Conservation (phyloP, 257 asterid species). For the Marsdenia floribunda region DNA sequence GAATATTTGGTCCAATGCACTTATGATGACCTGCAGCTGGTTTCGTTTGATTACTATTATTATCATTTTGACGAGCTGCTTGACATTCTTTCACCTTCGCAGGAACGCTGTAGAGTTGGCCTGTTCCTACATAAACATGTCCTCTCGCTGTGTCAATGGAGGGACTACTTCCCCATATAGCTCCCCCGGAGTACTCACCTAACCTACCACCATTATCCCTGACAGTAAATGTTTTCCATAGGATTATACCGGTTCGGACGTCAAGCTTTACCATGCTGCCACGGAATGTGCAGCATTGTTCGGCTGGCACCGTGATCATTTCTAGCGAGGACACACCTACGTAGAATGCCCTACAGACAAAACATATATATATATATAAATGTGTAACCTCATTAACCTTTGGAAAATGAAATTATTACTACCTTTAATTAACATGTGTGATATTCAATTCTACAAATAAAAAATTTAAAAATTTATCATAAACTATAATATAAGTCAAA, state of each 20-base stretch:
- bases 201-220: slow-evolving; percentile 45
- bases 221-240: slow-evolving; percentile 76
- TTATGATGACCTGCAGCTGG: slow-evolving; percentile 33
- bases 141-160: slow-evolving; percentile 41
- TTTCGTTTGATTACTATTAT: slow-evolving; percentile 34
- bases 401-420: no score
- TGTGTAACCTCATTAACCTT: no score
- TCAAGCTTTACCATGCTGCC: slow-evolving; percentile 71
- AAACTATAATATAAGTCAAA: no score
- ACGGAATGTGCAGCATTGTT: slow-evolving; percentile 56
- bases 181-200: slow-evolving; percentile 62
- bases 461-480: no score
- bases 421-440: no score
- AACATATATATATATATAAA: no score
- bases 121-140: slow-evolving; percentile 51
- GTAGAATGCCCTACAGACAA: slow-evolving; percentile 28
- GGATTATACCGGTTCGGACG: slow-evolving; percentile 38
- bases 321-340: slow-evolving; percentile 74
- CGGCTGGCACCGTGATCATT: slow-evolving; percentile 29
- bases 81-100: slow-evolving; percentile 46
- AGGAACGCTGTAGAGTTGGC: slow-evolving; percentile 68
- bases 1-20: slow-evolving; percentile 54
- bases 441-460: no score
- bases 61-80: slow-evolving; percentile 19
- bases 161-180: slow-evolving; percentile 86